Base-by-base conservation (phyloP, 2,329 filamentous ascomycete species). In the Hirsutella minnesotensis region DNA sequence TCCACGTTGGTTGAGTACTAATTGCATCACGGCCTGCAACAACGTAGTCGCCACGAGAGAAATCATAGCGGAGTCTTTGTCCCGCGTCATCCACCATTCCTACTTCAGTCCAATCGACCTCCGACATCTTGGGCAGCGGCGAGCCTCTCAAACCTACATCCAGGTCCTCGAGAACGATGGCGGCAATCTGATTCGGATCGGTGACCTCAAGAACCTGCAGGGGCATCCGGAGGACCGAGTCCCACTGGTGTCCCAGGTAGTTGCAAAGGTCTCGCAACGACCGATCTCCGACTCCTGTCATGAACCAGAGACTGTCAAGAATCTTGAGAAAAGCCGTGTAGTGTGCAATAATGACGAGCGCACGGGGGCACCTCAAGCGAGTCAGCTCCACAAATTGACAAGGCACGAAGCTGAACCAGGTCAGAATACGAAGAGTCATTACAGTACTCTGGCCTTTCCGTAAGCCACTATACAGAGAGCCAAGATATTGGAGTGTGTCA, bases 381-480 rank as follows among this genome's bases (percentile, higher is more conserved):
- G 64, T 64, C 7, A 73, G 56, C 3, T 66, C 58, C 42, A 73
- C 53, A 42, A 76, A 72, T 5, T 47, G 47, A 1, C 53, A 52
- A 5, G 70, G 68, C 18, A 74, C 47, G 41, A 70, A 76, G 3
- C 70, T 77, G 43, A 73, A 67, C 59, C 69, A 73, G 9, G 70
- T 73, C 46, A 72, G 65, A 52, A 73, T 63, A 42, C 73, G 68
- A 13, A 77, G 55, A 44, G 62, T 56, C 50, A 76, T 60, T 21
- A 69, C 56, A 16, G 65, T 58, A 30, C 61, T 61, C 35, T 72
- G 62, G 15, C 62, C 48, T 10, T 47, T 19, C 9, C 38, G 52
- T n/a, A 77, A 56, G 47, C 73, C 66, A 41, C 59, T 55, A 46
- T 75, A 77, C 1, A 77, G 61, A 1, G 70, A 68, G 24, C 73